Base-by-base conservation (phyloP, 1,284 basidiomycete species). In the Austropuccinia psidii region DNA sequence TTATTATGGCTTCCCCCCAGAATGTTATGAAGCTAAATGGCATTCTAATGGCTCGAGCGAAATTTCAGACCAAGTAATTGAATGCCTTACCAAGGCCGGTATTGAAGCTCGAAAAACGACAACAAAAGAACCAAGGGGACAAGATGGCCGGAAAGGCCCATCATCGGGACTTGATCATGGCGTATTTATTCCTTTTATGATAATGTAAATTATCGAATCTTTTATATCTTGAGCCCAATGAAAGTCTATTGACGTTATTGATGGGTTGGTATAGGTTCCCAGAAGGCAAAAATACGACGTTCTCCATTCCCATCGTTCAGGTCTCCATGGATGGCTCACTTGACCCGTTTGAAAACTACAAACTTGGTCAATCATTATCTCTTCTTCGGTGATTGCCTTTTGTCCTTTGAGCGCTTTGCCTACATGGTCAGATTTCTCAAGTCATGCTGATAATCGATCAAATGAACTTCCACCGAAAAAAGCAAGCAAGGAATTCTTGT, bases 181-280 rank as follows among this genome's bases (percentile, higher is more conserved):
- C 5, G 78, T 88, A 39, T 90, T 90, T 78, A 83, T 90, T 8
- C 89, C 89, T 0, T 90, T 90, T 83, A 83, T 84, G 58, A 79
- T 88, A 70, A 90, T 90, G 89, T 90, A 49, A 13, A 9, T 61
- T 24, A 54, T 57, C 21, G 35, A 0, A 9, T 27, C 49, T n/a
- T n/a, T n/a, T n/a, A n/a, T n/a, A n/a, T n/a, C n/a, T n/a, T n/a
- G 9, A 45, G 41, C 9, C n/a, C n/a, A 9, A 45, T 45, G 11
- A 11, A n/a, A n/a, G n/a, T 11, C n/a, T 45, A 90, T 77, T n/a
- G n/a, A n/a, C n/a, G n/a, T n/a, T n/a, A n/a, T 60, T 75, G n/a
- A 45, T 11, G n/a, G n/a, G n/a, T n/a, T n/a, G n/a, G 17, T 29
- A 57, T 11, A 72, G 68, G 68, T 72, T 72, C 35, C 68, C 68